Conservation (phyloP, 2,329 filamentous ascomycete genomes). For the Chlorencoelia australis region DNA sequence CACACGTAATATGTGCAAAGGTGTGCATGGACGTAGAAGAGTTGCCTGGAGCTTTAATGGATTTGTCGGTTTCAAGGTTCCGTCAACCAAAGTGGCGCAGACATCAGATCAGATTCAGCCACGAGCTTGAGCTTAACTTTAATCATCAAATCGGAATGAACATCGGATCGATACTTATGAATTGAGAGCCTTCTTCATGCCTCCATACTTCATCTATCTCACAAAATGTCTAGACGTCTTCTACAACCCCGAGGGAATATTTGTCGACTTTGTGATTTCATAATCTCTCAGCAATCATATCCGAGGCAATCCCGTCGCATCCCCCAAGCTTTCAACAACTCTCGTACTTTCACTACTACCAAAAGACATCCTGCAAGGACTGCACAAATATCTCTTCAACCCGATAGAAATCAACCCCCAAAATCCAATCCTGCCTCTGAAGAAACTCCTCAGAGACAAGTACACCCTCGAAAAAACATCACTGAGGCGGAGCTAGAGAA, state of each 20-base stretch:
- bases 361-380: constrained; percentile 5
- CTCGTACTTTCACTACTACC: constrained; percentile 15
- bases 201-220: too few relatives aligned
- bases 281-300: constrained; percentile 14
- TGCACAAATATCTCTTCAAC: background rate
- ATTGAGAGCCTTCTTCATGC: too few relatives aligned
- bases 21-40: too few relatives aligned
- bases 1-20: too few relatives aligned
- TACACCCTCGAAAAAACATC: constrained; percentile 1
- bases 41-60: too few relatives aligned
- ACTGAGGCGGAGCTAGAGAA: constrained; percentile 15
- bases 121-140: too few relatives aligned
- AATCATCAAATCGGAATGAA: too few relatives aligned
- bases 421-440: background rate
- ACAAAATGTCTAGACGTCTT: constrained; percentile 32
- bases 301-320: constrained; percentile 8
- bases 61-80: too few relatives aligned
- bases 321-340: constrained; percentile 10
- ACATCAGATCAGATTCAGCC: too few relatives aligned
- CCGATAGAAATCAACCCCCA: background rate
- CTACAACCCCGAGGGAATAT: constrained; percentile 27
- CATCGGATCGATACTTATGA: too few relatives aligned
- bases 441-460: background rate
- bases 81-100: too few relatives aligned
- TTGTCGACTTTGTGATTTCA: constrained; percentile 36